Evolutionary conservation across 805 yeast genomes (phyloP).

Genomic region (Blastobotrys mokoenaii): DNA sequence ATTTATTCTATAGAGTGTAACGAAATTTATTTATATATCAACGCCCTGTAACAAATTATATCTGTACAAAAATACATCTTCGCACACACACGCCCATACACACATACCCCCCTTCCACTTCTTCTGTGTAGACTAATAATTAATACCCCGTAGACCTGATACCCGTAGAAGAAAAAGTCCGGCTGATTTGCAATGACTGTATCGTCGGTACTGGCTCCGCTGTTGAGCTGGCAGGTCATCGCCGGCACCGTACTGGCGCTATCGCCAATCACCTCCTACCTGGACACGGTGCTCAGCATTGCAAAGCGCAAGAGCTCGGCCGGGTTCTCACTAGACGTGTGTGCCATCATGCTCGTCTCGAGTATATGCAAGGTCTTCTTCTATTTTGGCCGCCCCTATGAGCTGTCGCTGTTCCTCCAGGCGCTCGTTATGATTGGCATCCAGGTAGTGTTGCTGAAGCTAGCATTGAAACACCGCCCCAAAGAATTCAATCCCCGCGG

Average conservation of each 20-base stretch:
- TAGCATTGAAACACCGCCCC: slow-evolving; percentile 40
- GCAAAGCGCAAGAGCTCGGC: slow-evolving; percentile 52
- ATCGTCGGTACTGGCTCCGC: not conserved
- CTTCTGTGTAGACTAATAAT: too few species aligned
- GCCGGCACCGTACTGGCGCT: slow-evolving; percentile 32
- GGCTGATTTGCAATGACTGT: too few species aligned
- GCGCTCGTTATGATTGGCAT: slow-evolving; percentile 78
- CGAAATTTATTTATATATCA: too few species aligned
- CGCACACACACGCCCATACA: too few species aligned
- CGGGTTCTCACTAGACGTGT: slow-evolving; percentile 87
- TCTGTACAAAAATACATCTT: too few species aligned
- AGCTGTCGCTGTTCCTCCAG: slow-evolving; percentile 68
- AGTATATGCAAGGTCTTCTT: slow-evolving; percentile 66
- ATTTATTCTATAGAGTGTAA: too few species aligned
- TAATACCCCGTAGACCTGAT: too few species aligned
- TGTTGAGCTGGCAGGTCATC: not conserved
- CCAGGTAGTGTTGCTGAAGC: slow-evolving; percentile 55
- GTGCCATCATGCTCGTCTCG: slow-evolving; percentile 83
- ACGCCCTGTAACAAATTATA: too few species aligned
- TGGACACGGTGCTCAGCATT: slow-evolving; percentile 69
- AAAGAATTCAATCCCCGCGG: slow-evolving; percentile 21
- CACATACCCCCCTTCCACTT: too few species aligned
- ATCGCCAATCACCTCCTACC: slow-evolving; percentile 82
- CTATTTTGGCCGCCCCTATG: slow-evolving; percentile 74
- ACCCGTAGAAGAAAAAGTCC: too few species aligned